Percentiles rank a stretch among this genome's conserved stretches.
These are phyloP conservation scores for Metschnikowia kunwiensis DNA, from an alignment of 805 yeast genomes.

Conservation along the genomic window DNA sequence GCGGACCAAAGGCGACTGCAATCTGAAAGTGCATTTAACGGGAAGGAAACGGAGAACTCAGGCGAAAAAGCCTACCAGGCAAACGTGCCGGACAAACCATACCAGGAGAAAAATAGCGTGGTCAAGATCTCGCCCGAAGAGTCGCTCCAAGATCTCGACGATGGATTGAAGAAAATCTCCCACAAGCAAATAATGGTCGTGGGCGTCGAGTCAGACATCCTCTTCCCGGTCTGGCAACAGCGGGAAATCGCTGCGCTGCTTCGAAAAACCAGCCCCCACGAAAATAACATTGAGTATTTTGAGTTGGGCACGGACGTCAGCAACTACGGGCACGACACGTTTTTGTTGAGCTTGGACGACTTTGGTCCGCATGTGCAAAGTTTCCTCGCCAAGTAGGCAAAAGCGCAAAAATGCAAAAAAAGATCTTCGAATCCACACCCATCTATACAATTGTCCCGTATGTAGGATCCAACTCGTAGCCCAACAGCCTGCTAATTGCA, in stretches of 20 bases:
- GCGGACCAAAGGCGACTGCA: conserved; percentile 42
- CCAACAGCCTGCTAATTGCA: conserved; percentile 51
- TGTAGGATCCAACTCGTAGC: conserved; percentile 59
- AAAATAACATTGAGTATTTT: conserved; percentile 49
- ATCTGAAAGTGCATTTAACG: conserved; percentile 25
- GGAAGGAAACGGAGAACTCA: conserved; percentile 5
- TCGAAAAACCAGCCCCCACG: conserved; percentile 24
- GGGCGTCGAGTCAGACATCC: conserved; percentile 90
- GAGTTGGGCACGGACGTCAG: conserved; percentile 77
- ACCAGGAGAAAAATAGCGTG: conserved; percentile 48
- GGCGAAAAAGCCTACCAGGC: conserved; percentile 8
- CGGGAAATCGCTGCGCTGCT: conserved; percentile 69
- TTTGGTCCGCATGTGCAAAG: conserved; percentile 72
- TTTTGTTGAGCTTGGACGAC: conserved; percentile 71
- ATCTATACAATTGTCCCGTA: conserved; percentile 46
- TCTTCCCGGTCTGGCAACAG: conserved; percentile 96
- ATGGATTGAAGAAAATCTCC: conserved; percentile 63
- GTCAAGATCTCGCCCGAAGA: conserved; percentile 52
- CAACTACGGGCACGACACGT: conserved; percentile 89
- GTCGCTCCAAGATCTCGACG: conserved; percentile 54
- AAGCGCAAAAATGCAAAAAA: too few species aligned
- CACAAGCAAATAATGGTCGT: conserved; percentile 69
- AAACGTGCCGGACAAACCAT: conserved; percentile 48
- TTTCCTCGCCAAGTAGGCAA: conserved; percentile 46
- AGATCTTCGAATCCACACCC: neutral